Evolutionary conservation across 2,329 filamentous ascomycete species (phyloP).

Genomic region (Teratosphaeria gauchensis): DNA sequence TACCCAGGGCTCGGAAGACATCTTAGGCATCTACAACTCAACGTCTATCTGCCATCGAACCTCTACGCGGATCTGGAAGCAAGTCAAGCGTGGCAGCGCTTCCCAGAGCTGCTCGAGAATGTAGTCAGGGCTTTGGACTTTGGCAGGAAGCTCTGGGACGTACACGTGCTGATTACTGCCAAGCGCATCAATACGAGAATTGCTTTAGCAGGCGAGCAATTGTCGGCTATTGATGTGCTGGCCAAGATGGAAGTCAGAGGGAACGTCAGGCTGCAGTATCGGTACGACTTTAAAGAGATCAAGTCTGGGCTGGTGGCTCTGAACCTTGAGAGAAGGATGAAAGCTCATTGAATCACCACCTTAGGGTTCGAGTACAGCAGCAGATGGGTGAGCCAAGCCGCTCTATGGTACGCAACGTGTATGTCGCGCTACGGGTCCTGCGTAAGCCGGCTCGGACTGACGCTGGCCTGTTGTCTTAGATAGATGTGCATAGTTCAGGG

Average conservation of each 20-base stretch:
- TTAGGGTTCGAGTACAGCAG: no score
- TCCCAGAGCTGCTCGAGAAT: background rate
- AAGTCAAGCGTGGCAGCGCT: slow-evolving; percentile 1
- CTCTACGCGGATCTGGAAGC: background rate
- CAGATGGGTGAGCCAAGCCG: no score
- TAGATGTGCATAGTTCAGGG: no score
- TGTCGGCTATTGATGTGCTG: slow-evolving; percentile 7
- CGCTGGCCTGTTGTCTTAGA: no score
- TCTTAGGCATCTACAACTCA: slow-evolving; percentile 11
- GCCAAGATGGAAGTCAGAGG: slow-evolving; percentile 14
- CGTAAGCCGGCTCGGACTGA: no score
- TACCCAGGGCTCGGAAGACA: slow-evolving; percentile 10
- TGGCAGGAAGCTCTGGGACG: slow-evolving; percentile 7
- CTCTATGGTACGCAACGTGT: no score
- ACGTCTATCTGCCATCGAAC: slow-evolving; percentile 11
- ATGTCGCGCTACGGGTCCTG: no score
- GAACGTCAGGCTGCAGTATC: slow-evolving; percentile 9
- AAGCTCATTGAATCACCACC: background rate
- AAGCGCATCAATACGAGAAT: slow-evolving; percentile 8
- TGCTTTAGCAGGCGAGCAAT: slow-evolving; percentile 2
- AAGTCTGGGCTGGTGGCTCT: slow-evolving; percentile 6
- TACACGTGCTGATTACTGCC: slow-evolving; percentile 11
- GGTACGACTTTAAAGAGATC: slow-evolving; percentile 7
- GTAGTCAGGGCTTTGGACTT: slow-evolving; percentile 11
- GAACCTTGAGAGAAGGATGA: slow-evolving; percentile 12